Base-by-base conservation (phyloP, 805 yeast species). In the Pichia deserticola region DNA sequence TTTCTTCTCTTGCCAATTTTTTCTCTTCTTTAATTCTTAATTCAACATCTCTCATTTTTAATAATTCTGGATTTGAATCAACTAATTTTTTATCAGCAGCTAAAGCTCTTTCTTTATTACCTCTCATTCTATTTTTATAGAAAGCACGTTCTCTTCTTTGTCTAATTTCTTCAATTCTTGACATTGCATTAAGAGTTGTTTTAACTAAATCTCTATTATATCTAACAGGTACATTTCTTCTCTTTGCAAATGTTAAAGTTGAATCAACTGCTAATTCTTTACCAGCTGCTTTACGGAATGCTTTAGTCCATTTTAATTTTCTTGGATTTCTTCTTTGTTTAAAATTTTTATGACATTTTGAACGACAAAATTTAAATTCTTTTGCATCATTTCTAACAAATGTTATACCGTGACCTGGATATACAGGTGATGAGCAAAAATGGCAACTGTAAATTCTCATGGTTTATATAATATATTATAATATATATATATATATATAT, bases 61-160 rank as follows among this genome's bases (percentile, higher is more conserved):
- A 77, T 66, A 92, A 74, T 66, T 86, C 96, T 59, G 96, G 96
- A 73, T 93, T 81, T 51, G 79, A 73, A 65, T 84, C 96, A 44
- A 93, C 93, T 65, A 93, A 77, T 71, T 88, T 88, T 73, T 82
- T 82, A 72, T 93, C 99, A 51, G 85, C 75, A 49, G 82, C 88
- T 63, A 89, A 76, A 68, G 86, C 86, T 68, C 82, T 81, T 59
- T 86, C 97, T 71, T 83, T 86, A 74, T 93, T 93, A 56, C 97
- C 97, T 71, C 86, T 88, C 99, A 93, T 93, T 82, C 99, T 86
- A 75, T 90, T 89, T 89, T 90, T 92, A 77, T 88, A 93, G 89
- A 93, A 93, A 13, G 98, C 97, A 66, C 95, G 80, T 72, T 93
- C 99, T 76, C 99, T 85, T 77, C 84, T 89, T 68, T 79, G 84